Evolutionary conservation across 257 asterid genomes (phyloP).

Genomic region (Solanum chmielewskii): DNA sequence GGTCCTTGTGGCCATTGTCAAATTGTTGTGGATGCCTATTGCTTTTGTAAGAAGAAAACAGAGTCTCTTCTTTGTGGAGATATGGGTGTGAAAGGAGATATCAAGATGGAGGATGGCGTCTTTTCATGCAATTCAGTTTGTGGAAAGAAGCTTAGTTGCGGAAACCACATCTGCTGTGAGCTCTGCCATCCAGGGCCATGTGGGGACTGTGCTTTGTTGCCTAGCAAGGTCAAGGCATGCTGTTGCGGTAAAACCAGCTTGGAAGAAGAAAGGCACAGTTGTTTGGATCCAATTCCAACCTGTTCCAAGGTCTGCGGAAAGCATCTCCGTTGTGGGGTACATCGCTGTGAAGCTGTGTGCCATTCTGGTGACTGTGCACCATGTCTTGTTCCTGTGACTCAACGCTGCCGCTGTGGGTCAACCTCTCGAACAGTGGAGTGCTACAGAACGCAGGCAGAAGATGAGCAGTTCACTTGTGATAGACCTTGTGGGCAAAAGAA

Average conservation of each 20-base stretch:
- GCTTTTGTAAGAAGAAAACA: constrained; percentile 73
- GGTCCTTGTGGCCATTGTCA: constrained; percentile 84
- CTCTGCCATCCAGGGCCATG: constrained; percentile 93
- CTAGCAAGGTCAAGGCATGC: constrained; percentile 57
- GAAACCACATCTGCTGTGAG: constrained; percentile 66
- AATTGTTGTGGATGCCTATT: constrained; percentile 62
- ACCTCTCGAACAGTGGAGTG: constrained; percentile 84
- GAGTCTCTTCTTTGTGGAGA: constrained; percentile 76
- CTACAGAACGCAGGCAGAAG: constrained; percentile 40
- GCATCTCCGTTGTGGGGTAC: constrained; percentile 65
- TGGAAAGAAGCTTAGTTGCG: constrained; percentile 56
- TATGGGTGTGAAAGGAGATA: constrained; percentile 68
- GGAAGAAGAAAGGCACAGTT: constrained; percentile 48
- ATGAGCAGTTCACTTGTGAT: constrained; percentile 60
- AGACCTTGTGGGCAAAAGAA: constrained; percentile 84
- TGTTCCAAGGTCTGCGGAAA: constrained; percentile 66
- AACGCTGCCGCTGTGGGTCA: constrained; percentile 84
- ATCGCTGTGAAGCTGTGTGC: constrained; percentile 55
- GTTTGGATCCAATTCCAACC: constrained; percentile 86
- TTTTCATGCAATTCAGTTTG: constrained; percentile 68
- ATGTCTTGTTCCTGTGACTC: constrained; percentile 58
- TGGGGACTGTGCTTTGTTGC: constrained; percentile 71
- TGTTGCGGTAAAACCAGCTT: constrained; percentile 80
- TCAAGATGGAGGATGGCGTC: constrained; percentile 57
- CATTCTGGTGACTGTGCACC: constrained; percentile 80